A percentile compares a stretch with the other conserved stretches of the same genome.
phyloP scores from a whole-genome alignment of 768 basidiomycete genomes.

The Collybia sordida region DNA sequence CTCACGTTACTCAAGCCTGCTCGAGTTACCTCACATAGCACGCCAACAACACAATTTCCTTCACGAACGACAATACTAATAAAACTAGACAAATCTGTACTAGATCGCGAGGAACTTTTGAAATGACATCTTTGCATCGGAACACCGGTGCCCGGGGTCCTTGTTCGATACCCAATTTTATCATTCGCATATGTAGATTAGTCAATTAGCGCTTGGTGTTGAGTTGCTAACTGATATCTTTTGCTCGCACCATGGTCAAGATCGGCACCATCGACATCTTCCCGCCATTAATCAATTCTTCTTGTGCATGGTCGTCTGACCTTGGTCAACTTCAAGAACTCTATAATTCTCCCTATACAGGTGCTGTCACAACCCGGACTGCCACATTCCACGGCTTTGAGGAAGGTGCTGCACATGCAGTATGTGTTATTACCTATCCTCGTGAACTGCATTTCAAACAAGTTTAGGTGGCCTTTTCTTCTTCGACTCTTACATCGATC shows the following conservation, averaged over 20 bases:
- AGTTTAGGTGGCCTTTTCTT: constrained; percentile 59
- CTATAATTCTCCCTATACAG: constrained; percentile 66
- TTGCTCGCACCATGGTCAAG: constrained; percentile 44
- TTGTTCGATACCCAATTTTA: constrained; percentile 14
- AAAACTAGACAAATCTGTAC: constrained; percentile 89
- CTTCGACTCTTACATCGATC: constrained; percentile 53
- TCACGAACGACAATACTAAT: constrained; percentile 94
- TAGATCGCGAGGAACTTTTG: constrained; percentile 91
- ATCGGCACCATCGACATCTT: constrained; percentile 55
- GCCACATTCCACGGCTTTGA: constrained; percentile 67
- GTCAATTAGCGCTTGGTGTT: constrained; percentile 2
- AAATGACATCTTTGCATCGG: constrained; percentile 40
- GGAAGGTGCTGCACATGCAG: constrained; percentile 65
- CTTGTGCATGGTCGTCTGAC: constrained; percentile 82
- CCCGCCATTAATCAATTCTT: constrained; percentile 74
- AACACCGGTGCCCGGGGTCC: constrained; percentile 17
- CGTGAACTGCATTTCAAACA: constrained; percentile 4
- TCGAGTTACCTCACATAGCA: constrained; percentile 93
- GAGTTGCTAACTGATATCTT: background rate
- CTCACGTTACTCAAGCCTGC: constrained; percentile 65
- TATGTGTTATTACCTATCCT: constrained; percentile 27
- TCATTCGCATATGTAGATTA: background rate
- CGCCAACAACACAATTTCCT: constrained; percentile 78
- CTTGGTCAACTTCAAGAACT: constrained; percentile 60
- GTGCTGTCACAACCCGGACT: constrained; percentile 82